Conservation (phyloP, 2,329 filamentous ascomycete genomes). For the Hypoxylon sp. region DNA sequence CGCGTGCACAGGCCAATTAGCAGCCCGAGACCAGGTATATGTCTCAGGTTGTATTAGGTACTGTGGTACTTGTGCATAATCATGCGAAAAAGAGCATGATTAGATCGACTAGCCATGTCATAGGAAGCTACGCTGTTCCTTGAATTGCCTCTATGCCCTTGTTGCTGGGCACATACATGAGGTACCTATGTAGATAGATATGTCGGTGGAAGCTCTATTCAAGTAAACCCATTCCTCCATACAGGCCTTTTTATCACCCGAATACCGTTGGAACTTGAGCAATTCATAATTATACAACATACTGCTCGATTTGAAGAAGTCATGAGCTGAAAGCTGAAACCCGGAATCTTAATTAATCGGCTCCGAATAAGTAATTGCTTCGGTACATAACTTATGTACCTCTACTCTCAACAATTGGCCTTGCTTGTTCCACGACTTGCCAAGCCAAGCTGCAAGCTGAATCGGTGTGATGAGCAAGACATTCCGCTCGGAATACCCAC, state of each 20-base stretch:
- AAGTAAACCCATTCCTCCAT: not conserved
- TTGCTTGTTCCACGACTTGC: not conserved
- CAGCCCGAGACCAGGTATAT: conserved; percentile 11
- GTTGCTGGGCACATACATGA: too few species aligned
- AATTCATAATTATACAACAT: too few species aligned
- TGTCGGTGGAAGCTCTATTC: not conserved
- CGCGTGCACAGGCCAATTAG: conserved; percentile 23
- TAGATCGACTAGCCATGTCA: conserved; percentile 5
- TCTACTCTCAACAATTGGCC: not conserved
- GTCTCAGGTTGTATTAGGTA: conserved; percentile 38
- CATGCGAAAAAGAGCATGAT: conserved; percentile 21
- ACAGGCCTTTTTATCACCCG: too few species aligned
- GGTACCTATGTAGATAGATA: not conserved
- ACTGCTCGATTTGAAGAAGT: too few species aligned
- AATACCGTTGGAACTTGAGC: too few species aligned
- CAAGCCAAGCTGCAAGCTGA: not conserved
- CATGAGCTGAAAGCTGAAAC: too few species aligned
- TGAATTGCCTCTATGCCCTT: not conserved
- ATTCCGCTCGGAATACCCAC: not conserved
- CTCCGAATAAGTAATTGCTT: not conserved
- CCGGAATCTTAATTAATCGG: too few species aligned
- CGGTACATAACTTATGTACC: not conserved
- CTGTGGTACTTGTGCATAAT: conserved; percentile 30
- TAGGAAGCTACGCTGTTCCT: not conserved
- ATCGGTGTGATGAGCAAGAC: too few species aligned